Evolutionary conservation across 495 filamentous ascomycete species (phyloP).

Genomic region (Lepidopterella palustris): DNA sequence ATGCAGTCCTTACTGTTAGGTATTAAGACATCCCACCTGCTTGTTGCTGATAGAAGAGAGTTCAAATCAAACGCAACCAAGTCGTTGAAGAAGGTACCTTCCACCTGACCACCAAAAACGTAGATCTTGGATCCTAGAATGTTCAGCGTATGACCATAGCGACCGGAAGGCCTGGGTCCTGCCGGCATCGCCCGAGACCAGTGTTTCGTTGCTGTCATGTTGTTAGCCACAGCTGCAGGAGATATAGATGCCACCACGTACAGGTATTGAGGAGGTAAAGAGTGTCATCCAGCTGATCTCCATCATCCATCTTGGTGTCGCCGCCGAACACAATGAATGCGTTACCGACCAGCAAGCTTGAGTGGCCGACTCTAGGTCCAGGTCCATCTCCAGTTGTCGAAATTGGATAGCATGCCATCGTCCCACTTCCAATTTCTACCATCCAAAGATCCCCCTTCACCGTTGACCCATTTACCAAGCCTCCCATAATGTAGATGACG

Average conservation of each 20-base stretch:
- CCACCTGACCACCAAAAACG: slow-evolving; percentile 95
- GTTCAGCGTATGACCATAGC: slow-evolving; percentile 94
- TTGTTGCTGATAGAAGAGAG: slow-evolving; percentile 76
- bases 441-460: slow-evolving; percentile 98
- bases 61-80: slow-evolving; percentile 96
- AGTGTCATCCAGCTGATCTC: slow-evolving; percentile 86
- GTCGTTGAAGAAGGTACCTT: slow-evolving; percentile 97
- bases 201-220: slow-evolving; percentile 74
- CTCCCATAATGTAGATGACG: slow-evolving; percentile 96
- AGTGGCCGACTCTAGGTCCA: slow-evolving; percentile 90
- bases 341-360: slow-evolving; percentile 92
- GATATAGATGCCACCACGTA: slow-evolving; percentile 43
- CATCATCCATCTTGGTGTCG: slow-evolving; percentile 93
- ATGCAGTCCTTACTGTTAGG: slow-evolving; percentile 63
- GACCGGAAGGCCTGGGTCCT: slow-evolving; percentile 73
- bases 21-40: slow-evolving; percentile 88
- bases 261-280: slow-evolving; percentile 96
- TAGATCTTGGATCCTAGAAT: slow-evolving; percentile 95
- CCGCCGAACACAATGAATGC: slow-evolving; percentile 99
- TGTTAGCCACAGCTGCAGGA: neutral
- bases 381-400: slow-evolving; percentile 89
- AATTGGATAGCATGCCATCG: slow-evolving; percentile 84
- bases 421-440: slow-evolving; percentile 80
- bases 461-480: slow-evolving; percentile 84
- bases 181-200: slow-evolving; percentile 91